Conservation (phyloP, 768 basidiomycete species). For the Mycena vulgaris region DNA sequence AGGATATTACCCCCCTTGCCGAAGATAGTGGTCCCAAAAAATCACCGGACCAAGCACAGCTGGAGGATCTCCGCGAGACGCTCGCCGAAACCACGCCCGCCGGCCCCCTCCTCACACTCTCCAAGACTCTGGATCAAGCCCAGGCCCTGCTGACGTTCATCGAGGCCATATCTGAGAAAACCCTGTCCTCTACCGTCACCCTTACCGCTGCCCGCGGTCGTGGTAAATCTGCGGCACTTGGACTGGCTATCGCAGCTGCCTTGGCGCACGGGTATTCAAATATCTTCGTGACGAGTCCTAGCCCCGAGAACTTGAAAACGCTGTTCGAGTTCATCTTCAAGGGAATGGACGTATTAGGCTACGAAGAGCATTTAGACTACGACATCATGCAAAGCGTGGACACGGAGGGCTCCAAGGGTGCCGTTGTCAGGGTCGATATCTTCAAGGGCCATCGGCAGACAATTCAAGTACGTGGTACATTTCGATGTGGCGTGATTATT, state of each 20-base stretch:
- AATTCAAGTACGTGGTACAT: slow-evolving; percentile 79
- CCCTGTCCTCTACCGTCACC: slow-evolving; percentile 93
- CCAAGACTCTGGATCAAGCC: slow-evolving; percentile 95
- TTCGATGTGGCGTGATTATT: not conserved
- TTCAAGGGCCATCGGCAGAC: slow-evolving; percentile 96
- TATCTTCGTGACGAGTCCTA: slow-evolving; percentile 98
- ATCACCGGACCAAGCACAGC: slow-evolving; percentile 42
- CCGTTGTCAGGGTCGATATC: slow-evolving; percentile 95
- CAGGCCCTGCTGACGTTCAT: slow-evolving; percentile 95
- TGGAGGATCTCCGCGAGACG: slow-evolving; percentile 84
- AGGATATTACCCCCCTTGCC: slow-evolving; percentile 85
- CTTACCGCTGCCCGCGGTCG: slow-evolving; percentile 96
- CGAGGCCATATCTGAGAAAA: slow-evolving; percentile 94
- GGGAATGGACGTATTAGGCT: slow-evolving; percentile 93
- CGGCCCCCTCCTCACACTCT: slow-evolving; percentile 90
- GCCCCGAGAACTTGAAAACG: slow-evolving; percentile 97
- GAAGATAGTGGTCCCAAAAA: slow-evolving; percentile 45
- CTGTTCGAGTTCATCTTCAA: slow-evolving; percentile 99
- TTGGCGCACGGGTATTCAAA: slow-evolving; percentile 96
- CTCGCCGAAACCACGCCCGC: slow-evolving; percentile 89
- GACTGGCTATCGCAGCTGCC: slow-evolving; percentile 93
- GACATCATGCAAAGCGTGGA: slow-evolving; percentile 97
- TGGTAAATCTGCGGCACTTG: slow-evolving; percentile 97
- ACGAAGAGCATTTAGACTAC: slow-evolving; percentile 98
- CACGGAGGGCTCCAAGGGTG: slow-evolving; percentile 89